Evolutionary conservation across 2,329 filamentous ascomycete species (phyloP).

Genomic region (Aureobasidium sp.): DNA sequence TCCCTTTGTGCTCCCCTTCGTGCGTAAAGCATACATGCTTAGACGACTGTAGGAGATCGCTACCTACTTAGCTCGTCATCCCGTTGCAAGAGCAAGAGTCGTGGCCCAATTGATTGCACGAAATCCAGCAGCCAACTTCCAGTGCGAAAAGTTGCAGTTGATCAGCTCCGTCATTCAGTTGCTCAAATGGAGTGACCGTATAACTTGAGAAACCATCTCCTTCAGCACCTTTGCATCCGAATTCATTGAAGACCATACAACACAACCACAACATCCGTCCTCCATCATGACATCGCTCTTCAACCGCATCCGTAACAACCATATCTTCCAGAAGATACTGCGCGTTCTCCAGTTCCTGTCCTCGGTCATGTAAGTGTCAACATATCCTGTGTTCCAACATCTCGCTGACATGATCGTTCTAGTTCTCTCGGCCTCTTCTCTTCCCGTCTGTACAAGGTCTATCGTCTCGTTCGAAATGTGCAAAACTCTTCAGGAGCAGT

Average conservation of each 20-base stretch:
- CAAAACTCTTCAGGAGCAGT: slow-evolving; percentile 35
- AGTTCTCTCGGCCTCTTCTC: slow-evolving; percentile 39
- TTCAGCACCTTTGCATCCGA: not conserved
- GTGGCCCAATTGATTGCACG: not conserved
- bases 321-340: slow-evolving; percentile 29
- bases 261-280: not conserved
- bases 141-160: not conserved
- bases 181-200: not conserved
- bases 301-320: slow-evolving; percentile 3
- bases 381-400: not conserved
- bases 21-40: not conserved
- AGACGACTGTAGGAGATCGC: not conserved
- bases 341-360: slow-evolving; percentile 41
- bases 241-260: not conserved
- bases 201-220: not conserved
- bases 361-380: slow-evolving; percentile 25
- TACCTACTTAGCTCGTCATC: not conserved
- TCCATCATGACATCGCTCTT: slow-evolving; percentile 2
- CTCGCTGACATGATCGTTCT: not conserved
- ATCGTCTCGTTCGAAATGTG: slow-evolving; percentile 31
- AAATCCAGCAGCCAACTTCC: not conserved
- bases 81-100: not conserved
- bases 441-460: slow-evolving; percentile 35
- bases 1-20: not conserved
- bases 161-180: not conserved